Percentiles rank a stretch among this genome's conserved stretches.
Evolutionary conservation across 495 filamentous ascomycete genomes (phyloP).

Genomic region (Tetracladium setigerum): DNA sequence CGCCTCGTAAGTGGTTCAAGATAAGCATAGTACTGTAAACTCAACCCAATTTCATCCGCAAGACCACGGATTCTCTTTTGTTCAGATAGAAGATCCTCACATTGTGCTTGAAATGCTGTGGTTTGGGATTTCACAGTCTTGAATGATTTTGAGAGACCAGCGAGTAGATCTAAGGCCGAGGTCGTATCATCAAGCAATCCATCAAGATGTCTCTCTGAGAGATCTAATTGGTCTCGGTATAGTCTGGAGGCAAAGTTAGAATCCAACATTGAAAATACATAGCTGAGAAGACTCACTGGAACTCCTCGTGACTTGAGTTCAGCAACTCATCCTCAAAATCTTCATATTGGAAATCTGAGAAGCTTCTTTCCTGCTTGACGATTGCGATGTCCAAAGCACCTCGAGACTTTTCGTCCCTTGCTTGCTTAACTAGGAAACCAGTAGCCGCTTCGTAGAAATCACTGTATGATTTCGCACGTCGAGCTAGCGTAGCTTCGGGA

Average conservation of each 20-base stretch:
- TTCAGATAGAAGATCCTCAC: slow-evolving; percentile 73
- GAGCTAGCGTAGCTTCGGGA: slow-evolving; percentile 51
- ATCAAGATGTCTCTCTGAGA: slow-evolving; percentile 73
- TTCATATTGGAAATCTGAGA: slow-evolving; percentile 33
- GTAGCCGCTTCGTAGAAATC: slow-evolving; percentile 63
- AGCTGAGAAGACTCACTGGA: slow-evolving; percentile 49
- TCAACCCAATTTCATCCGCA: slow-evolving; percentile 73
- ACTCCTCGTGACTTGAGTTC: slow-evolving; percentile 77
- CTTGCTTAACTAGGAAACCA: slow-evolving; percentile 43
- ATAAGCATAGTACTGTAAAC: slow-evolving; percentile 85
- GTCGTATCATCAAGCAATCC: slow-evolving; percentile 70
- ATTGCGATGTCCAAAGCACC: slow-evolving; percentile 25
- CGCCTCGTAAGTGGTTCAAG: slow-evolving; percentile 83
- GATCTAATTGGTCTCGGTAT: slow-evolving; percentile 69
- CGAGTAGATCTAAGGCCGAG: slow-evolving; percentile 63
- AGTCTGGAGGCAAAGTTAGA: slow-evolving; percentile 36
- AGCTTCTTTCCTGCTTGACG: neutral
- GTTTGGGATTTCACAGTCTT: slow-evolving; percentile 82
- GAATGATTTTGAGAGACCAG: slow-evolving; percentile 74
- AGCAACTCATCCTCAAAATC: slow-evolving; percentile 58
- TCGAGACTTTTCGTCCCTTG: slow-evolving; percentile 29
- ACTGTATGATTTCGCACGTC: slow-evolving; percentile 68
- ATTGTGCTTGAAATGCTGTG: slow-evolving; percentile 82
- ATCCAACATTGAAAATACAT: neutral
- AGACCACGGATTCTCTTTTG: slow-evolving; percentile 68